These are phyloP conservation scores for Ballota nigra DNA, from an alignment of 257 asterid genomes.

Conservation along the genomic window DNA sequence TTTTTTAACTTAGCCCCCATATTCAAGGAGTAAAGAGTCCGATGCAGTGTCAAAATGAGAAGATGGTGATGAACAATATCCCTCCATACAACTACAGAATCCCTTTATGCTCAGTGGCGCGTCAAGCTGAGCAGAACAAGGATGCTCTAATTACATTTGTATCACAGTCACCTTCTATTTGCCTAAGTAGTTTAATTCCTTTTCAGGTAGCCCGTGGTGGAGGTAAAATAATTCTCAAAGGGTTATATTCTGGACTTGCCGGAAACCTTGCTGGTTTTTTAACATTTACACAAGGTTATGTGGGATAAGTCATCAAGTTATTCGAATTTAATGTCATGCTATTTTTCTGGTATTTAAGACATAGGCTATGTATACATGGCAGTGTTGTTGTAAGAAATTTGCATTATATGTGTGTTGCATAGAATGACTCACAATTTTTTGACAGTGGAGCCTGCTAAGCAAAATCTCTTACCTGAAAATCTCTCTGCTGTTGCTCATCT, in stretches of 20 bases:
- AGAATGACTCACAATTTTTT: slow-evolving; percentile 22
- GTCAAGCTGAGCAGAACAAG: slow-evolving; percentile 12
- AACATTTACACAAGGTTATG: not conserved
- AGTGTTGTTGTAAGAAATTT: not conserved
- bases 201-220: slow-evolving; percentile 90
- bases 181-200: slow-evolving; percentile 22
- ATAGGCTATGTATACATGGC: slow-evolving; percentile 8
- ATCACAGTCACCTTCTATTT: slow-evolving; percentile 9
- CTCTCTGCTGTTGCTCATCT: slow-evolving; percentile 93
- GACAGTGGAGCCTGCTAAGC: slow-evolving; percentile 96
- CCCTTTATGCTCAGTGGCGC: slow-evolving; percentile 5
- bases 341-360: not conserved
- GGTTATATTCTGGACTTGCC: slow-evolving; percentile 88
- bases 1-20: not conserved
- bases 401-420: not conserved
- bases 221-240: slow-evolving; percentile 82
- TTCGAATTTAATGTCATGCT: not conserved
- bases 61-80: not conserved
- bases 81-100: not conserved
- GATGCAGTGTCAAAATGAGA: not conserved
- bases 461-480: slow-evolving; percentile 82
- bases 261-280: slow-evolving; percentile 83
- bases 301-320: not conserved
- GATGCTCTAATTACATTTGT: slow-evolving; percentile 10
- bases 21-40: not conserved